Evolutionary conservation across 1,284 basidiomycete species (phyloP).

Genomic region (Porogramme epimiltina): DNA sequence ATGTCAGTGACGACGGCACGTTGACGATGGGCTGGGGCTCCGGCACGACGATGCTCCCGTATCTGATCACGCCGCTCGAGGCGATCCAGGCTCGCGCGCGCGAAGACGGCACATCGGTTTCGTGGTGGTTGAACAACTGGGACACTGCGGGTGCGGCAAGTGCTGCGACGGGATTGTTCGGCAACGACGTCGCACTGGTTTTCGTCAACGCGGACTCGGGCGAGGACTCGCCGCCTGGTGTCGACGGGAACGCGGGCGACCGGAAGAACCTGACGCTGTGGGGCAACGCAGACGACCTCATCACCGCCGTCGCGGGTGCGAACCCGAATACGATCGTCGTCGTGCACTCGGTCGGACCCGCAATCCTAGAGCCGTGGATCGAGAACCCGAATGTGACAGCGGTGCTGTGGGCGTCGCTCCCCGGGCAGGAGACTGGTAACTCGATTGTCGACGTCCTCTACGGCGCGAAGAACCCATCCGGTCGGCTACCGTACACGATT

Average conservation of each 20-base stretch:
- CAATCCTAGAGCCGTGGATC: conserved; percentile 78
- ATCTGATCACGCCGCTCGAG: conserved; percentile 65
- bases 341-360: conserved; percentile 75
- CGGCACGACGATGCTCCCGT: conserved; percentile 57
- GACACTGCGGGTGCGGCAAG: conserved; percentile 51
- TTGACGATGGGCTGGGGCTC: conserved; percentile 82
- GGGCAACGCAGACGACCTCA: not conserved
- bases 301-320: conserved; percentile 22
- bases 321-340: conserved; percentile 85
- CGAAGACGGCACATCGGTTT: conserved; percentile 54
- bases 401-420: conserved; percentile 64
- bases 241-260: conserved; percentile 78
- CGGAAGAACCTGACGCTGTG: conserved; percentile 76
- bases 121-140: conserved; percentile 69
- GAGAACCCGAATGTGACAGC: conserved; percentile 78
- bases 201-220: conserved; percentile 78
- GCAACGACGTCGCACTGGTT: conserved; percentile 68
- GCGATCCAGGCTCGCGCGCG: conserved; percentile 69
- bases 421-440: conserved; percentile 81
- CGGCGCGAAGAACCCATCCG: conserved; percentile 77
- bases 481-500: conserved; percentile 81
- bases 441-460: conserved; percentile 74
- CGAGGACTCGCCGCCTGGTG: conserved; percentile 59
- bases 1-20: conserved; percentile 66
- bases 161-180: conserved; percentile 50